These are phyloP conservation scores for Fusarium transvaalense DNA, from an alignment of 2,329 filamentous ascomycete species.

Conservation along the genomic window DNA sequence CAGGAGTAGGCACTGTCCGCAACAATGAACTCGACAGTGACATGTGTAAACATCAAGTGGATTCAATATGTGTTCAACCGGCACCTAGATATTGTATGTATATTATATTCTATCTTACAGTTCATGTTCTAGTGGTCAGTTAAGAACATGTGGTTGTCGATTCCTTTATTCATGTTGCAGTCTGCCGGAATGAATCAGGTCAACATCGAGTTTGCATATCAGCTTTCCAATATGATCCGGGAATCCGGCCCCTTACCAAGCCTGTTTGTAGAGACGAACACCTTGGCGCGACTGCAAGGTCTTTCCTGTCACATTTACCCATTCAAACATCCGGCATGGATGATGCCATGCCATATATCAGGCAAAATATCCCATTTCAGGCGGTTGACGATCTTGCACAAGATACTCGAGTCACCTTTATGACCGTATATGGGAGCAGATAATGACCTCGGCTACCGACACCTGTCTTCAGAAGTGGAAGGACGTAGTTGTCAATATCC, in stretches of 20 bases:
- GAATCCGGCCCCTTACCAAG: not conserved
- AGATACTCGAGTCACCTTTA: slow-evolving; percentile 3
- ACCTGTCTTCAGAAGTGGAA: not conserved
- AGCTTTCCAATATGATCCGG: not conserved
- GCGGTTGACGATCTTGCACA: slow-evolving; percentile 28
- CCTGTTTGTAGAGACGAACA: not conserved
- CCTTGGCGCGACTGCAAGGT: not conserved
- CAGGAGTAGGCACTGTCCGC: not conserved
- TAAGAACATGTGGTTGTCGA: not conserved
- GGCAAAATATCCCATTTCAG: slow-evolving; percentile 8
- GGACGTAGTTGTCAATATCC: slow-evolving; percentile 26
- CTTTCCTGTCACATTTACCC: not conserved
- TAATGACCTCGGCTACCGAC: slow-evolving; percentile 5
- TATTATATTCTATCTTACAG: not conserved
- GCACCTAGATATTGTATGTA: not conserved
- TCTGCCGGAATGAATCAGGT: not conserved
- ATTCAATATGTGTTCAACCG: not conserved
- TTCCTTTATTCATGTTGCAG: not conserved
- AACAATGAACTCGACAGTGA: not conserved
- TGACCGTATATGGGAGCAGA: not conserved
- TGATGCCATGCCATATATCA: not conserved
- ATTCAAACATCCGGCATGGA: slow-evolving; percentile 3
- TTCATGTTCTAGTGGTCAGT: not conserved
- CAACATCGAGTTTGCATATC: not conserved
- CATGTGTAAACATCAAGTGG: not conserved